Evolutionary conservation across 805 yeast species (phyloP).

Genomic region (Teunomyces tritomae): DNA sequence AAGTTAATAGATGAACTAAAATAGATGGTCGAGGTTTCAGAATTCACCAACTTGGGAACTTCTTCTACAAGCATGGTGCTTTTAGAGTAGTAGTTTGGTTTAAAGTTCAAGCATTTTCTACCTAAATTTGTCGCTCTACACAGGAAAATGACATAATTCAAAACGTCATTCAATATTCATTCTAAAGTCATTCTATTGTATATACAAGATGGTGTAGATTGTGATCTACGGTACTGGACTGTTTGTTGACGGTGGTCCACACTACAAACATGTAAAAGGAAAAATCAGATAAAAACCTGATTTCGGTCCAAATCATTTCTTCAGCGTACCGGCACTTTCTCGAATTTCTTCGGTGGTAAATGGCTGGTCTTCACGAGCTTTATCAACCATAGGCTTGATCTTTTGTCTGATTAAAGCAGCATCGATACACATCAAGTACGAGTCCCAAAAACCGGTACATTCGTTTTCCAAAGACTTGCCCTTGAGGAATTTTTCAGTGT

Average conservation of each 20-base stretch:
- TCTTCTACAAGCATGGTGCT: constrained; percentile 41
- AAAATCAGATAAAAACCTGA: not conserved
- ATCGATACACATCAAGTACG: constrained; percentile 85
- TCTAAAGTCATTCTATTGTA: no score
- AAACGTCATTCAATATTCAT: no score
- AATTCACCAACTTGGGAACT: constrained; percentile 31
- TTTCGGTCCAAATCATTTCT: constrained; percentile 13
- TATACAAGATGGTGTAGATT: no score
- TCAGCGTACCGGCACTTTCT: constrained; percentile 24
- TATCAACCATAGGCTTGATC: constrained; percentile 78
- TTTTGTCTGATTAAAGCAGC: constrained; percentile 67
- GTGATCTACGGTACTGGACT: no score
- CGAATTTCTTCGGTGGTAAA: constrained; percentile 43
- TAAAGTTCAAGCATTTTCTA: no score
- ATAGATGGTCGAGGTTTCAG: constrained; percentile 36
- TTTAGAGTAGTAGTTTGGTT: not conserved
- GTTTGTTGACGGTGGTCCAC: no score
- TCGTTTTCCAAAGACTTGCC: constrained; percentile 67
- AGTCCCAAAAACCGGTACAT: constrained; percentile 86
- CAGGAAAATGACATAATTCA: no score
- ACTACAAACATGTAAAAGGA: no score
- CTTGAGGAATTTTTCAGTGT: constrained; percentile 75
- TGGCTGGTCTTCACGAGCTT: constrained; percentile 87
- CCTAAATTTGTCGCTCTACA: no score
- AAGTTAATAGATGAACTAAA: constrained; percentile 41